Evolutionary conservation across 129 eudicot genomes (phyloP).

Genomic region (Oenanthe sinensis): DNA sequence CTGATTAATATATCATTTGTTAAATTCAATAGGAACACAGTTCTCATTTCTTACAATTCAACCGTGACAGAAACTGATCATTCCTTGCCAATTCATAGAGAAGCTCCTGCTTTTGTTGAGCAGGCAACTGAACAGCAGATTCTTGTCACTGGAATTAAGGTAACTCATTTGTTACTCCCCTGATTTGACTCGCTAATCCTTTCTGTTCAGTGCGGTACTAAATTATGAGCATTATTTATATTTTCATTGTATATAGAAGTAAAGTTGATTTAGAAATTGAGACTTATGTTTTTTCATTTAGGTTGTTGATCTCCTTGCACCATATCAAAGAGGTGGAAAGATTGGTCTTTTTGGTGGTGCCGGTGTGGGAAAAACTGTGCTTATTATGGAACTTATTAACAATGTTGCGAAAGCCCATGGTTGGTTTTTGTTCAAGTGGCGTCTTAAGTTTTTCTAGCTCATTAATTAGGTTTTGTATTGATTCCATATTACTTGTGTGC

Average conservation of each 20-base stretch:
- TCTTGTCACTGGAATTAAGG: conserved; percentile 98
- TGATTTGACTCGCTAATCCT: background rate
- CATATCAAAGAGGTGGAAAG: conserved; percentile 97
- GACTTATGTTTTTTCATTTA: conserved; percentile 9
- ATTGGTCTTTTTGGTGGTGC: conserved; percentile 99
- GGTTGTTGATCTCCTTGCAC: conserved; percentile 99
- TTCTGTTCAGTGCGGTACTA: background rate
- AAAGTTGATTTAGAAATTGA: background rate
- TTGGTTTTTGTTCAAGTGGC: conserved; percentile 10
- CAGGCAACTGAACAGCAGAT: conserved; percentile 95
- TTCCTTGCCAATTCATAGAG: conserved; percentile 83
- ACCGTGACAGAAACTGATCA: conserved; percentile 63
- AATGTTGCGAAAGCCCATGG: conserved; percentile 99
- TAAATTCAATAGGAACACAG: background rate
- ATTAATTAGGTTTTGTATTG: background rate
- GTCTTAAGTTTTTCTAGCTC: background rate
- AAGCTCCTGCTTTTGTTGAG: conserved; percentile 94
- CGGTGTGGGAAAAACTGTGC: conserved; percentile 98
- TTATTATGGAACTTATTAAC: conserved; percentile 96
- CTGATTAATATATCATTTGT: background rate
- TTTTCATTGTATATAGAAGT: too few relatives aligned
- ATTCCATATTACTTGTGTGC: conserved; percentile 1
- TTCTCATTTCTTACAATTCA: background rate
- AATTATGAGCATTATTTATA: background rate
- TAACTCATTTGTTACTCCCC: conserved; percentile 4